Evolutionary conservation across 2,329 filamentous ascomycete species (phyloP).

Genomic region (Claviceps sp.): DNA sequence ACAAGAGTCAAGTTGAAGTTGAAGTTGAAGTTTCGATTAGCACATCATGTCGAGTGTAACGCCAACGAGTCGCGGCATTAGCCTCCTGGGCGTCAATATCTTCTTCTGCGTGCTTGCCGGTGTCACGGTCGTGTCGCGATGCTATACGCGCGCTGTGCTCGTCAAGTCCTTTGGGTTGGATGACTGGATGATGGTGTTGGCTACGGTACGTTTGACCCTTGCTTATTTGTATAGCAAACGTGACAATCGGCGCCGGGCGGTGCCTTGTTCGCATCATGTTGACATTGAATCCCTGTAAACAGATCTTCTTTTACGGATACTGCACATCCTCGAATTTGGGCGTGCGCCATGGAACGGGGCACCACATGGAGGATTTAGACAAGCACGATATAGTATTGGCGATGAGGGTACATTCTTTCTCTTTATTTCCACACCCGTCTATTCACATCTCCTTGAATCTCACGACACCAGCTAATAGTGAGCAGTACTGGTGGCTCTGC

Average conservation of each 20-base stretch:
- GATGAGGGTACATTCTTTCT: slow-evolving; percentile 17
- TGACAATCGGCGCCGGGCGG: too few relatives aligned
- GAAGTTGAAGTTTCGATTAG: too few relatives aligned
- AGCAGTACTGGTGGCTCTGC: slow-evolving; percentile 24
- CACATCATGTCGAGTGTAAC: background rate
- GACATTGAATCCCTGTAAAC: background rate
- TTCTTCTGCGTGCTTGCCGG: slow-evolving; percentile 10
- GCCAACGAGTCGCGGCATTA: slow-evolving; percentile 13
- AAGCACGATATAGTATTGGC: slow-evolving; percentile 15
- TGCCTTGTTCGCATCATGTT: too few relatives aligned
- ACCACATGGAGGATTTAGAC: slow-evolving; percentile 20
- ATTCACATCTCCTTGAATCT: background rate
- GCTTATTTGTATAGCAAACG: too few relatives aligned
- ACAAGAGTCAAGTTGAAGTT: background rate
- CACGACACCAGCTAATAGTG: background rate
- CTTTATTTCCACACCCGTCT: too few relatives aligned
- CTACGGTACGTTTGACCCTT: slow-evolving; percentile 2
- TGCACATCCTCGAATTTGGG: slow-evolving; percentile 17
- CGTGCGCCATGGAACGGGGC: slow-evolving; percentile 27
- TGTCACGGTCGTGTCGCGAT: slow-evolving; percentile 10
- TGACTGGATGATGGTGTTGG: slow-evolving; percentile 3
- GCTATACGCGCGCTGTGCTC: slow-evolving; percentile 5
- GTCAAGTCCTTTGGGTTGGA: slow-evolving; percentile 6
- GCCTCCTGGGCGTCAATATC: slow-evolving; percentile 15
- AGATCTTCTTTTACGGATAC: slow-evolving; percentile 25